Base-by-base conservation (phyloP, 495 filamentous ascomycete genomes). In the Penicilliopsis zonata region DNA sequence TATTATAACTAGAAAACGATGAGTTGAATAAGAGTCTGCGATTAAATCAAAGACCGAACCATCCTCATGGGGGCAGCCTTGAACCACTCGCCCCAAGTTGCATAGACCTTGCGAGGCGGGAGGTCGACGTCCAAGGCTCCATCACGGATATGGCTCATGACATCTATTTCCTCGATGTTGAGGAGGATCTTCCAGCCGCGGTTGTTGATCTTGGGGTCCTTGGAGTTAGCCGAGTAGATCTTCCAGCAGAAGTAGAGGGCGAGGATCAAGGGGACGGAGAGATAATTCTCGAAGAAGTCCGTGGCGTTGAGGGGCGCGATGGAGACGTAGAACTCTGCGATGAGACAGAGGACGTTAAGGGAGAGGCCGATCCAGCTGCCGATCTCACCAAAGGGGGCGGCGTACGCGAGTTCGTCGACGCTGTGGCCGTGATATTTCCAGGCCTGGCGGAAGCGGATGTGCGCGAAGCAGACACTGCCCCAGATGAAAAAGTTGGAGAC, bases 391-490 rank as follows among this genome's bases (percentile, higher is more conserved):
- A 70, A 67, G 12, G 69, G 47, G 9, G 82, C 73, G 35, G 63
- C 52, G 59, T 74, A 90, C 1, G 80, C 76, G 15, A 90, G 68
- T 50, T 87, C 80, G 18, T 81, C 74, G 0, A 79, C 37, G n/a
- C 55, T 55, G 37, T 67, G 70, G 18, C 75, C 76, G 27, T 74
- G 55, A 52, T 49, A 36, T 18, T 41, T 44, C 70, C 68, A 72
- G 37, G 59, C 80, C 13, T 53, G 48, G 13, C 81, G 73, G 70
- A 85, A 83, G 16, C 80, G 72, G 46, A 87, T 82, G 44, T 86
- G 81, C 2, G 78, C 67, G 9, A 81, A 44, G 53, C 71, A 78
- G 51, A 84, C 78, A 30, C 72, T 74, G 10, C 71, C 76, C 75
- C 76, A 86, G 33, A 72, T 67, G 57, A 85, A 82, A 47, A 85